Conservation (phyloP, 371 early-diverging fungal genomes). For the Apophysomyces ossiformis region DNA sequence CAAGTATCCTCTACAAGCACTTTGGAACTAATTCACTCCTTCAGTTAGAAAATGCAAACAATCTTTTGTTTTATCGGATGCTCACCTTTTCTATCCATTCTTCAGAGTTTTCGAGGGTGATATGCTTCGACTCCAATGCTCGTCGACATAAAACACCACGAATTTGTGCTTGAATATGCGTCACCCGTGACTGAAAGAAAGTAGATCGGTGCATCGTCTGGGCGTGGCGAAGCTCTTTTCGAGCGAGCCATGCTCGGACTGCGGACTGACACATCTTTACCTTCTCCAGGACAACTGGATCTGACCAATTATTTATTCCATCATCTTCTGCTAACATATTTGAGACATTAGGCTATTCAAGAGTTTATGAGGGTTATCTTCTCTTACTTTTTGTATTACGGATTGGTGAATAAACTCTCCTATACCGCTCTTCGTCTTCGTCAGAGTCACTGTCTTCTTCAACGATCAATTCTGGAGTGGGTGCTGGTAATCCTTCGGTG, state of each 20-base stretch:
- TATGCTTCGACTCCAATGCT: constrained; percentile 34
- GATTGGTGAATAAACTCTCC: constrained; percentile 5
- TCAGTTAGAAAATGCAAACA: too few species aligned
- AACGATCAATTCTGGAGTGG: constrained; percentile 52
- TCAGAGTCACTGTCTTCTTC: constrained; percentile 47
- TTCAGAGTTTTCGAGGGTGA: constrained; percentile 23
- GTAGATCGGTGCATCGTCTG: constrained; percentile 37
- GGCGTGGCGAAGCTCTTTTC: constrained; percentile 43
- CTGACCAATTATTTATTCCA: constrained; percentile 25
- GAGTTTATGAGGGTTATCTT: neutral
- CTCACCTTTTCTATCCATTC: constrained; percentile 29
- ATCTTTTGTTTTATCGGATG: too few species aligned
- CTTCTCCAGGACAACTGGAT: constrained; percentile 33
- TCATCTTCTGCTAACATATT: neutral
- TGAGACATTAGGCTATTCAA: neutral
- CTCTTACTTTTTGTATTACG: constrained; percentile 11
- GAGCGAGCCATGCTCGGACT: constrained; percentile 62
- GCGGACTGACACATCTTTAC: constrained; percentile 60
- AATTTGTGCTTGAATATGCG: constrained; percentile 66
- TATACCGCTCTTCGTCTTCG: constrained; percentile 24
- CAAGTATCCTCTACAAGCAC: constrained; percentile 66
- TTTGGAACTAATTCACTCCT: constrained; percentile 65
- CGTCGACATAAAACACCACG: constrained; percentile 61
- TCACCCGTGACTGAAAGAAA: constrained; percentile 33
- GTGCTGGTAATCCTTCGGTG: constrained; percentile 11